phyloP scores from a whole-genome alignment of 306 rosid genomes.

The Glycyrrhiza uralensis region DNA sequence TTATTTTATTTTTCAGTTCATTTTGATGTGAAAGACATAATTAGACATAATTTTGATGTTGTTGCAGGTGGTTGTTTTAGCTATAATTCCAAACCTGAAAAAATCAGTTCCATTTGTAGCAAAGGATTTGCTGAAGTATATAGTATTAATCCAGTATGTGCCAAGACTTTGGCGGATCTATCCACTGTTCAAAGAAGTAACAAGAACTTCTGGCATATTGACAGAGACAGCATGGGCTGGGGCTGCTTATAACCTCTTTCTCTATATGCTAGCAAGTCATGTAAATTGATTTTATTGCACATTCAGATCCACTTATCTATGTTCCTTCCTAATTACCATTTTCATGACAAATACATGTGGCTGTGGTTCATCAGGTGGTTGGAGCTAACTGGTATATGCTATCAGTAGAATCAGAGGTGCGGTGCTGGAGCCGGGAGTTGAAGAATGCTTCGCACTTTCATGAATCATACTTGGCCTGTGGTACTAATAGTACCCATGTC shows the following conservation, averaged over 20 bases:
- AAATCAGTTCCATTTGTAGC: slow-evolving; percentile 24
- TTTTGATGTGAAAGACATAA: background rate
- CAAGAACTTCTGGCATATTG: slow-evolving; percentile 71
- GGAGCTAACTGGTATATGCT: slow-evolving; percentile 85
- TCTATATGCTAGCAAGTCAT: slow-evolving; percentile 88
- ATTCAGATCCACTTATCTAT: background rate
- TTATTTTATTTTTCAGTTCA: background rate
- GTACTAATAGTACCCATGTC: accelerated
- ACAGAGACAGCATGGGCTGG: slow-evolving; percentile 92
- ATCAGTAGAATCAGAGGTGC: slow-evolving; percentile 52
- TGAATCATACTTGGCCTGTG: slow-evolving; percentile 26
- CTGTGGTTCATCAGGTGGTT: slow-evolving; percentile 44
- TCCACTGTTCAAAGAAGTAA: slow-evolving; percentile 77
- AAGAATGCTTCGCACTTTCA: background rate
- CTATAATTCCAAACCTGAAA: slow-evolving; percentile 27
- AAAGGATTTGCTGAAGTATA: slow-evolving; percentile 48
- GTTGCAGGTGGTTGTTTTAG: slow-evolving; percentile 49
- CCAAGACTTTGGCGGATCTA: slow-evolving; percentile 69
- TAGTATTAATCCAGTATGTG: slow-evolving; percentile 52
- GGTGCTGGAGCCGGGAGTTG: slow-evolving; percentile 51
- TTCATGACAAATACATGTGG: slow-evolving; percentile 10
- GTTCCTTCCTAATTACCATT: background rate
- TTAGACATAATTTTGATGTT: background rate
- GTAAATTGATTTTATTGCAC: slow-evolving; percentile 47
- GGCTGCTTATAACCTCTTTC: slow-evolving; percentile 78